Evolutionary conservation across 306 rosid species (phyloP).

Genomic region (Benincasa hispida): DNA sequence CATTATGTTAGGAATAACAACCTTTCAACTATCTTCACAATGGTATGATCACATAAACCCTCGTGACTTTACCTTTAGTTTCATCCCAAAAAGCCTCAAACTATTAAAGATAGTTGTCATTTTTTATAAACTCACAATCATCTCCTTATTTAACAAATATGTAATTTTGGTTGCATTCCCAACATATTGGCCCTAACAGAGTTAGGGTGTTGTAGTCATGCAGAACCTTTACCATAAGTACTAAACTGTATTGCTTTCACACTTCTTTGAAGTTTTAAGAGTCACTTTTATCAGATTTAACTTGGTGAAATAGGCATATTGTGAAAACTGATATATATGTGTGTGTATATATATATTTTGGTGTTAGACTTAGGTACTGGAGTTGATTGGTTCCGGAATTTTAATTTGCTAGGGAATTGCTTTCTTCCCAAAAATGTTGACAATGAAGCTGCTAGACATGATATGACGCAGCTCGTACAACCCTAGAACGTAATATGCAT

Average conservation of each 20-base stretch:
- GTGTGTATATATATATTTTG: too few species aligned
- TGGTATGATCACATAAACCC: too few species aligned
- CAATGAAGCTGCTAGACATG: constrained; percentile 3
- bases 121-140: too few species aligned
- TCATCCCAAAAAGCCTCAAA: too few species aligned
- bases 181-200: too few species aligned
- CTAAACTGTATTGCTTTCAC: neutral
- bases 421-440: neutral
- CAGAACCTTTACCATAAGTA: neutral
- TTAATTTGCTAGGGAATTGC: neutral
- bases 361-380: neutral
- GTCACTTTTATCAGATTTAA: neutral
- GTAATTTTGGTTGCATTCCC: too few species aligned
- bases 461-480: constrained; percentile 47
- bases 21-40: too few species aligned
- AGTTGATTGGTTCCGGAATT: neutral
- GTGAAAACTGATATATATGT: neutral
- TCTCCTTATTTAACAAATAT: too few species aligned
- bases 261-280: neutral
- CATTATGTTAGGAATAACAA: too few species aligned
- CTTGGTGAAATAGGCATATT: neutral
- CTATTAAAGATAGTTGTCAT: too few species aligned
- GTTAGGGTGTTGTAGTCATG: neutral
- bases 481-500: constrained; percentile 69
- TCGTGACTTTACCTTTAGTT: too few species aligned